phyloP scores from a whole-genome alignment of 768 basidiomycete species.

The Daedaleopsis nitida region DNA sequence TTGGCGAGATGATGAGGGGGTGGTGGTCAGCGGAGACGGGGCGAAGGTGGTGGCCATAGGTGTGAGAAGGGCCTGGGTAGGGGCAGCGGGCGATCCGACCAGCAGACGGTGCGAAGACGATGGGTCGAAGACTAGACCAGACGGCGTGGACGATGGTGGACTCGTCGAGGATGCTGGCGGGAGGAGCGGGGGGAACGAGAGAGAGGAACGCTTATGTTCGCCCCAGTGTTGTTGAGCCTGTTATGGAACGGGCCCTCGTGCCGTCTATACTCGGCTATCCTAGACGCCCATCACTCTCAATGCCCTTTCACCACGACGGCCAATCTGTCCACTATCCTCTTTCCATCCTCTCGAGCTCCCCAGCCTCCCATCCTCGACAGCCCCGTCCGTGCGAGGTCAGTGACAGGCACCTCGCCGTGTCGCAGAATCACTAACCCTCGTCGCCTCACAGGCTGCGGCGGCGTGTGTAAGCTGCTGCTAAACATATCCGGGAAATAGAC shows the following conservation, averaged over 20 bases:
- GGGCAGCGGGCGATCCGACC: slow-evolving; percentile 19
- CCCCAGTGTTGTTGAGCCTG: slow-evolving; percentile 11
- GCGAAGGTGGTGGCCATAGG: slow-evolving; percentile 25
- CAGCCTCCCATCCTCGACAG: not conserved
- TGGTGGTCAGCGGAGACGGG: slow-evolving; percentile 16
- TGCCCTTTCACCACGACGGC: not conserved
- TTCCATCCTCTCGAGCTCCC: not conserved
- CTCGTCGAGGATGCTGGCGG: slow-evolving; percentile 1
- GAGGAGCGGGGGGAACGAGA: slow-evolving; percentile 1
- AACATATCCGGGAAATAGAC: slow-evolving; percentile 16
- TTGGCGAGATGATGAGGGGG: slow-evolving; percentile 17
- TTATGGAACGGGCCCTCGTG: slow-evolving; percentile 10
- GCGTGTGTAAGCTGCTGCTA: slow-evolving; percentile 4
- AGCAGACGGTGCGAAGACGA: slow-evolving; percentile 18
- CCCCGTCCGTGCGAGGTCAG: not conserved
- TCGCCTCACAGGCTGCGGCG: slow-evolving; percentile 1
- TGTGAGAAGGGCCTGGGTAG: slow-evolving; percentile 4
- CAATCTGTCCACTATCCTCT: not conserved
- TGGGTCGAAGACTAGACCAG: not conserved
- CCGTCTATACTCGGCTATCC: not conserved
- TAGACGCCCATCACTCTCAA: not conserved
- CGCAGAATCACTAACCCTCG: not conserved
- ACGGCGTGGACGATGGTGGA: not conserved
- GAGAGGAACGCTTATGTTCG: slow-evolving; percentile 14
- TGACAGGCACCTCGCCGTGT: not conserved